Base-by-base conservation (phyloP, 1,284 basidiomycete genomes). In the Naganishia cerealis region DNA sequence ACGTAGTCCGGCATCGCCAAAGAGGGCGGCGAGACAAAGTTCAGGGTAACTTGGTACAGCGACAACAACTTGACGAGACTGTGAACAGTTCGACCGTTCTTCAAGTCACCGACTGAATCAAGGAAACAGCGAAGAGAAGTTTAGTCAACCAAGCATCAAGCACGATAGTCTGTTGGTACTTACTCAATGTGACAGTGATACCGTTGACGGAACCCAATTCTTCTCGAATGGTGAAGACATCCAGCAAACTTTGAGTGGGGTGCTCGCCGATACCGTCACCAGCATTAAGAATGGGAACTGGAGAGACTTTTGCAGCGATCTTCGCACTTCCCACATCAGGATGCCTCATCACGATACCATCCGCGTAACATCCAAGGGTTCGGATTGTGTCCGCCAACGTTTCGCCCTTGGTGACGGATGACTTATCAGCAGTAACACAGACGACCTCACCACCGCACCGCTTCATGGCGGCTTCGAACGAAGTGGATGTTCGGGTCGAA, bases 391-490 rank as follows among this genome's bases (percentile, higher is more conserved):
- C 96, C 6, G 90, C 87, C 36, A 99, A 83, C 5, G 88, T 90
- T 83, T 99, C 96, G 67, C 96, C 96, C 83, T 99, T 99, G 73
- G 86, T 84, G 42, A 97, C 92, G 0, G 94, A 97, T 9, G 93
- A 95, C 12, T 85, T 85, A 66, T 92, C 90, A 3, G 87, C 87
- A 59, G 87, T 86, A 57, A 99, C 86, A 70, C 90, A 86, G 36
- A 98, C 89, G 52, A 99, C 95, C 76, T 95, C 88, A 48, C 96
- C 96, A 59, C 96, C 96, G 74, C 93, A 92, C 63, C 96, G 88
- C 80, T 95, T 94, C 96, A 99, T 99, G 15, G 96, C 96, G 9
- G 95, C 91, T 79, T 99, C 95, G 77, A 99, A 99, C n/a, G 95
- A 98, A 16, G 90, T 86, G 70, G 90, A 92, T 1, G 96, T 99